Evolutionary conservation across 202 grass and related monocot species (phyloP), one percentile per base, ranked within the genome.

Genomic region (Musa balbisiana): DNA sequence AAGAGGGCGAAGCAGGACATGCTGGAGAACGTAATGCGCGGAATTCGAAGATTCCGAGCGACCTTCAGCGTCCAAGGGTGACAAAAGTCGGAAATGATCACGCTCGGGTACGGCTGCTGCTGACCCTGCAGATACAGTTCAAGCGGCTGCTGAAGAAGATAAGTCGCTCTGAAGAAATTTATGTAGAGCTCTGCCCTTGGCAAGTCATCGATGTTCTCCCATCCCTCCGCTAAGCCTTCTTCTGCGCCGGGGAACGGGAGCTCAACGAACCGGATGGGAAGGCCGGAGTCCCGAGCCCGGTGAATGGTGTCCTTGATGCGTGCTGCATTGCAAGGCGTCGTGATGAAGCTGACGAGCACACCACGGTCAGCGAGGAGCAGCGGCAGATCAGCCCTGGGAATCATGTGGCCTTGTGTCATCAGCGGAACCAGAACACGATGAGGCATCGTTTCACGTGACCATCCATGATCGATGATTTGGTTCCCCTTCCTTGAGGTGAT

Each of bases 351-450:
- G 64, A 89, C 84, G 29, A 79, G 67, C 11, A 76, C 82, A 0
- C 84, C 82, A 8, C 87, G 84, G 49, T 78, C 70, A 29, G 90
- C 84, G 12, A 92, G 81, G 25, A 84, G 79, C 75, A 77, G 79
- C 2, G 86, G 85, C 79, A 88, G 79, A 63, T 90, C 88, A 25
- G 83, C 75, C 79, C 83, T 90, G 17, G 88, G 88, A 60, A 88
- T 86, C 4, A 73, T 86, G 73, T 89, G 83, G 21, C 91, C 85
- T 71, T 87, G 87, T 11, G 85, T 81, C 91, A 93, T 78, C 66
- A 84, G 71, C 20, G 91, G 88, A 49, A 90, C 76, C 68, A 90
- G 49, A 13, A 83, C 88, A 10, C 86, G 88, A 22, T 94, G 91
- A n/a, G 78, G 62, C 75, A 29, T 66, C 11, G 49, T 19, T 5